Base-by-base conservation (phyloP, 768 basidiomycete species). In the Rhizopogon sp. region DNA sequence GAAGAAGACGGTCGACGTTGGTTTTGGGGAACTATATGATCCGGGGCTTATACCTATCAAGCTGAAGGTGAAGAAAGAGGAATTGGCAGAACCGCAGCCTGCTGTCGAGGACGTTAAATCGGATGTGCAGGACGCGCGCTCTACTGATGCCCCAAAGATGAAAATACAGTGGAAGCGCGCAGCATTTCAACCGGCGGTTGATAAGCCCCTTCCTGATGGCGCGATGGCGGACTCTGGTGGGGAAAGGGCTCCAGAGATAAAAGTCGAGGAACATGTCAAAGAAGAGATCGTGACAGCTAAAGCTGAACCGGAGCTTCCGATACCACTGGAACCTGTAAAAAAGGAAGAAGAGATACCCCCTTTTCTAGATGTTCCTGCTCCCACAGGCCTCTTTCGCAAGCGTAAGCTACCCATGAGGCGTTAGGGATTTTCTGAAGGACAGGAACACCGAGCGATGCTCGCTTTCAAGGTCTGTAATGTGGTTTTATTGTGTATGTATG, bases 11-110 rank as follows among this genome's bases (percentile, higher is more conserved):
- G 66, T 80, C 43, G 71, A 68, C 1, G 69, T 75, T 0, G 89
- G 87, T 6, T 74, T 90, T 10, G 90, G 87, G 11, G 87, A 91
- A 61, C 80, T 90, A 29, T 95, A 90, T 60, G 93, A 96, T 66
- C 89, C 88, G 3, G 86, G 83, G 1, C 62, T 82, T 20, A 82
- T 91, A 46, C 72, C 81, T 31, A 79, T 90, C 61, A 84, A 84
- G 65, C 59, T 81, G 33, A 87, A 84, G 70, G 60, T 64, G 56
- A 83, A 80, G 72, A 79, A 78, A 65, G 79, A 81, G 61, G 54
- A 47, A 35, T 43, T 52, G 45, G 52, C 52, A 39, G 66, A 62
- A 33, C 55, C 33, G 14, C 39, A 39, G 35, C 43, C 33, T 14
- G 54, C 52, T 13, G 25, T 25, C 25, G 25, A 25, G 25, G 25